Base-by-base conservation (phyloP, 805 yeast genomes). In the Suhomyces kilbournensis region DNA sequence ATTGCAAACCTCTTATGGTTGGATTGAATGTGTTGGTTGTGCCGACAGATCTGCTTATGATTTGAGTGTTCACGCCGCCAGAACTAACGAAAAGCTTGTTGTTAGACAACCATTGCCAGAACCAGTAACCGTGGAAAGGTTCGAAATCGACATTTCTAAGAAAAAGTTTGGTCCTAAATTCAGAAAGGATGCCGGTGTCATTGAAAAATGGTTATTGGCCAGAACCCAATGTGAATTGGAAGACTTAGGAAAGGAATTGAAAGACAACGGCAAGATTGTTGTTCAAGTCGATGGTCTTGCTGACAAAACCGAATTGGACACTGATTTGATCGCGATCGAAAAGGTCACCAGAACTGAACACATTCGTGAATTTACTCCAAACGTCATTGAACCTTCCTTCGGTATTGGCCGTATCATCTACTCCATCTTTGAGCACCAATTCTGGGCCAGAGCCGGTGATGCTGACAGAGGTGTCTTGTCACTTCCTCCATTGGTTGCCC, bases 1-100 rank as follows among this genome's bases (percentile, higher is more conserved):
- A 78, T 80, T 94, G 65, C 85, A 88, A 63, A 86, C 97, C 43
- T 90, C 97, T 32, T 94, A 90, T 65, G 99, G 99, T 64, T 94
- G 99, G 99, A 89, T 94, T 64, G 99, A 94, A 78, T 96, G 99
- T 85, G 97, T 94, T 69, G 99, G 99, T 61, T 94, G 98, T 78
- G 99, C 99, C 59, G 99, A 94, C 76, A 85, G 99, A 79, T 89
- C 97, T 45, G 99, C 99, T 42, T 94, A 90, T 69, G 99, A 94
- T 76, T 83, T 94, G 72, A 82, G 93, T 47, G 99, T 96, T 56
- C 99, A 94, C 70, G 75, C 97, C 44, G 94, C 93, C 52, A 88
- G 89, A 74, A 94, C 99, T 53, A 90, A 90, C 74, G 97, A 90
- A 77, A 93, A 91, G 75, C 78, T 94, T 63, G 92, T 91, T 54